A percentile compares a stretch with the other conserved stretches of the same genome.
These are phyloP conservation scores for Cymodocea nodosa DNA, from an alignment of 116 monocot species.

Conservation along the genomic window DNA sequence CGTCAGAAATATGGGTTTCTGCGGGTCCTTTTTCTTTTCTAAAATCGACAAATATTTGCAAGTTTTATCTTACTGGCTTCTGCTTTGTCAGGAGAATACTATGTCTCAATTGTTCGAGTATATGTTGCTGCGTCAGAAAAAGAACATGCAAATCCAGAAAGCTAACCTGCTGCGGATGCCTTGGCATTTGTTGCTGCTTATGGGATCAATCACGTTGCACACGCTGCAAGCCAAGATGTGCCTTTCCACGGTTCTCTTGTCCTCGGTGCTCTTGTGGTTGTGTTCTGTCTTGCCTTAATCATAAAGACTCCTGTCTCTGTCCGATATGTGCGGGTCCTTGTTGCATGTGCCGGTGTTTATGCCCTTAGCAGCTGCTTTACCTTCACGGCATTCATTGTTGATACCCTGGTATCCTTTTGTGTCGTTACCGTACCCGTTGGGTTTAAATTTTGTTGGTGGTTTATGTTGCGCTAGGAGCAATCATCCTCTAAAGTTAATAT, in stretches of 20 bases:
- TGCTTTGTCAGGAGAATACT: slow-evolving; percentile 3
- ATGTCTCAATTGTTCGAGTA: neutral
- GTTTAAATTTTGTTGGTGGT: no score
- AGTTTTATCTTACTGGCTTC: neutral
- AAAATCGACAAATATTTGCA: no score
- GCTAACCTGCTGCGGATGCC: slow-evolving; percentile 12
- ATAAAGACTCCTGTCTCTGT: slow-evolving; percentile 18
- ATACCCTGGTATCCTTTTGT: neutral
- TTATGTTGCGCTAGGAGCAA: no score
- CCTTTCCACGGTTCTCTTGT: slow-evolving; percentile 15
- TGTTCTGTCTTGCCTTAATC: slow-evolving; percentile 44
- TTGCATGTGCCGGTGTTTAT: slow-evolving; percentile 26
- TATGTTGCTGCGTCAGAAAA: slow-evolving; percentile 2
- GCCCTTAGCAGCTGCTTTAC: neutral
- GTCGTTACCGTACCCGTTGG: neutral
- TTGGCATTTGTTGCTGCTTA: neutral
- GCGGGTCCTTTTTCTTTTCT: no score
- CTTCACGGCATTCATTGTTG: neutral
- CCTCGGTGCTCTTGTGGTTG: slow-evolving; percentile 52
- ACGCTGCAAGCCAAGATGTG: slow-evolving; percentile 8
- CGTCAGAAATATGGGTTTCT: no score
- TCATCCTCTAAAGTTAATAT: no score
- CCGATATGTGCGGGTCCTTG: slow-evolving; percentile 26
- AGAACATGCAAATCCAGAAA: slow-evolving; percentile 1
- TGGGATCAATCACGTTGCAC: slow-evolving; percentile 2